A percentile compares a stretch with the other conserved stretches of the same genome.
phyloP scores from a whole-genome alignment of 352 stramenopile genomes.

The Thraustotheca clavata region DNA sequence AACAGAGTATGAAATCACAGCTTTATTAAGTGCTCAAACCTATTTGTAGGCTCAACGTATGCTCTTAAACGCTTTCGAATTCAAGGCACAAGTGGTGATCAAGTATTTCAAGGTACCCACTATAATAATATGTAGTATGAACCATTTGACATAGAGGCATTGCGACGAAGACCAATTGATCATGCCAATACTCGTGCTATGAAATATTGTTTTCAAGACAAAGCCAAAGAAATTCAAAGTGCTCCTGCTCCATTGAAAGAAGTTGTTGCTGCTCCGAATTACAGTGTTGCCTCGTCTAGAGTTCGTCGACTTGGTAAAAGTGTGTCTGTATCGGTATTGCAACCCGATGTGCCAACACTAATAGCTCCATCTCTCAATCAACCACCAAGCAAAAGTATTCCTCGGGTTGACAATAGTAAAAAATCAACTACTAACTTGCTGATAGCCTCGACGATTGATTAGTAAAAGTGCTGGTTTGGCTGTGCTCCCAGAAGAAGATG shows the following conservation, averaged over 20 bases:
- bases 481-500: slow-evolving; percentile 35
- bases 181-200: background rate
- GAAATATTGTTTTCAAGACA: slow-evolving; percentile 19
- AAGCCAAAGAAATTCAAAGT: background rate
- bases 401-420: background rate
- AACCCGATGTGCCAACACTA: background rate
- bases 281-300: background rate
- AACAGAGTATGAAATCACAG: background rate
- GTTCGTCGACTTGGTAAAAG: background rate
- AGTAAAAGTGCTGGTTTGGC: slow-evolving; percentile 1
- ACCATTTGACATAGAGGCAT: background rate
- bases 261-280: slow-evolving; percentile 1
- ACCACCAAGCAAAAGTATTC: background rate
- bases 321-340: slow-evolving; percentile 8
- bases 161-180: background rate
- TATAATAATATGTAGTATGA: background rate
- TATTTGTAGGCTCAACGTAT: background rate
- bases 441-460: background rate
- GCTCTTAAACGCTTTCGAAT: background rate
- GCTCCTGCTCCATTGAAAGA: background rate
- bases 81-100: slow-evolving; percentile 10
- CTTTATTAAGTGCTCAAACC: background rate
- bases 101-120: slow-evolving; percentile 18
- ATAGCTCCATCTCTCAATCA: background rate
- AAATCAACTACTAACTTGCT: background rate